Evolutionary conservation across 768 basidiomycete genomes (phyloP).

Genomic region (Lactifluus echinatus): DNA sequence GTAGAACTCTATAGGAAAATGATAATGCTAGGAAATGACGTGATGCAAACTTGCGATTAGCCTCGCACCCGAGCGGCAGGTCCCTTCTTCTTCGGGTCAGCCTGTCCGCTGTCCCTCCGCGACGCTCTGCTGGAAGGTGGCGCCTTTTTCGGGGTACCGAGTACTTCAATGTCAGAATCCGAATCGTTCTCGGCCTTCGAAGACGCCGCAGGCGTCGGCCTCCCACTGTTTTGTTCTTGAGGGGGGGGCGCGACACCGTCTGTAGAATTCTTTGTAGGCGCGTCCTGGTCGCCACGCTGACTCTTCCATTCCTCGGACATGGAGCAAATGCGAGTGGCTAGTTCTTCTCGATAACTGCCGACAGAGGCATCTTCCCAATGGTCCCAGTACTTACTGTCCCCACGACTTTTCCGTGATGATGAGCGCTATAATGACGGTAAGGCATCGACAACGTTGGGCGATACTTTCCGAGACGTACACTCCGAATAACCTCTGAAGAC

Average conservation of each 20-base stretch:
- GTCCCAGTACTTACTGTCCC: constrained; percentile 1
- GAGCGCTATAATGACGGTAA: background rate
- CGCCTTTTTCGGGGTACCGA: constrained; percentile 6
- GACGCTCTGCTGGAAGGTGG: background rate
- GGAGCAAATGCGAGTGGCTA: constrained; percentile 4
- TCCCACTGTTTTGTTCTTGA: constrained; percentile 5
- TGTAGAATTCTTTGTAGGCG: constrained; percentile 8
- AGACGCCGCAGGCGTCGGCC: constrained; percentile 8
- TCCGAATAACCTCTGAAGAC: constrained; percentile 42
- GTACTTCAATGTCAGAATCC: constrained; percentile 19
- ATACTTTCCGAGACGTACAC: constrained; percentile 22
- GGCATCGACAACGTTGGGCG: too few relatives aligned
- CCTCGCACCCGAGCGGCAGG: background rate
- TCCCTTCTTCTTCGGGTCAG: constrained; percentile 3
- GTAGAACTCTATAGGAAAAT: background rate
- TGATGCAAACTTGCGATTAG: background rate
- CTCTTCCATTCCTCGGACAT: constrained; percentile 20
- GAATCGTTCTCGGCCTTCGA: constrained; percentile 9
- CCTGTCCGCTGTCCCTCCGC: background rate
- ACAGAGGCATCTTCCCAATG: constrained; percentile 16
- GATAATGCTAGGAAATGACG: background rate
- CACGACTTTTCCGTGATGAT: constrained; percentile 4
- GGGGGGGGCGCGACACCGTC: background rate
- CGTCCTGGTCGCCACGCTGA: constrained; percentile 7
- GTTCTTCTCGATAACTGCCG: constrained; percentile 7